Conservation (phyloP, 495 filamentous ascomycete species). For the Penicillium cataractarum region DNA sequence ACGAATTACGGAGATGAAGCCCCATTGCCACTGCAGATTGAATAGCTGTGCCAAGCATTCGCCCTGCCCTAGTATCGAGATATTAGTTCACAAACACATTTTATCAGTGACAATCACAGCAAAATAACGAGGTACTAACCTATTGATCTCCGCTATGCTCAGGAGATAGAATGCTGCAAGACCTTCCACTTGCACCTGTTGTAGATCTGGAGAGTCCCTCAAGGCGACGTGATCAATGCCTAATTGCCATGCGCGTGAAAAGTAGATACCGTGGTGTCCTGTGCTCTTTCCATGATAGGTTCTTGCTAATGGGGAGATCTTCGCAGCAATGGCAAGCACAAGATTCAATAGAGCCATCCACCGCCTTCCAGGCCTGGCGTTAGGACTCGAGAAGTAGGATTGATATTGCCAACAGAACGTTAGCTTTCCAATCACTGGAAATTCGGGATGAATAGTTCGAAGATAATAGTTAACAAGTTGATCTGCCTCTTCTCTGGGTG, state of each 20-base stretch:
- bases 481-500: neutral
- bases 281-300: no score
- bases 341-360: neutral
- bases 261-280: neutral
- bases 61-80: no score
- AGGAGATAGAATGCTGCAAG: neutral
- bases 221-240: neutral
- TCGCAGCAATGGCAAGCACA: neutral
- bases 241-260: neutral
- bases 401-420: neutral
- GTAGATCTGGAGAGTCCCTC: neutral
- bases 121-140: no score
- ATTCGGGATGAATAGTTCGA: neutral
- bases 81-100: no score
- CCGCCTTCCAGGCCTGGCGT: neutral
- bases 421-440: neutral
- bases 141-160: neutral
- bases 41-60: no score
- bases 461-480: neutral
- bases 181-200: neutral
- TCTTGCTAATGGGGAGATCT: neutral
- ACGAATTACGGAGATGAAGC: no score
- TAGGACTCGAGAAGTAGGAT: neutral
- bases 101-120: no score
- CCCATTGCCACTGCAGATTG: no score